These are phyloP conservation scores for Suillus subluteus DNA, from an alignment of 768 basidiomycete genomes.

Conservation along the genomic window DNA sequence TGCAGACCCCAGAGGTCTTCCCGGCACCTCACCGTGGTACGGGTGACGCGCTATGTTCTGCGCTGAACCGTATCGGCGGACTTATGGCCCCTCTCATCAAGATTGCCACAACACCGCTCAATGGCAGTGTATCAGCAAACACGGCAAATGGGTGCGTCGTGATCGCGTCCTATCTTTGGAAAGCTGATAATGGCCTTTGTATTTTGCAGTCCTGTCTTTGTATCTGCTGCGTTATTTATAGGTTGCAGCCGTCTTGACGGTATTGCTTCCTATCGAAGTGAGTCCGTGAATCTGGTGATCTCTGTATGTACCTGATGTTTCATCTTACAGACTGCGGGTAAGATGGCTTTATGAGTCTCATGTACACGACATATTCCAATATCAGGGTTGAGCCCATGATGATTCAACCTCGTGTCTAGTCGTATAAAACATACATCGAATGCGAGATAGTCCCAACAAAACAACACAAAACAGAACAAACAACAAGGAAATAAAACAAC, in stretches of 20 bases:
- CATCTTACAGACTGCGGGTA: slow-evolving; percentile 30
- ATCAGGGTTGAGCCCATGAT: background rate
- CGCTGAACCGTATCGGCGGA: slow-evolving; percentile 51
- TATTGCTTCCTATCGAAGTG: slow-evolving; percentile 54
- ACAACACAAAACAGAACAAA: background rate
- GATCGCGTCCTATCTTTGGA: no score
- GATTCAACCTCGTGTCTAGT: background rate
- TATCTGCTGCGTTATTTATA: slow-evolving; percentile 51
- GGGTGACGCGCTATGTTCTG: slow-evolving; percentile 52
- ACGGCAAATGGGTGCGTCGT: slow-evolving; percentile 40
- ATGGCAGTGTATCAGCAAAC: slow-evolving; percentile 33
- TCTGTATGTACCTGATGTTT: background rate
- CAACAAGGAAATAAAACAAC: slow-evolving; percentile 3
- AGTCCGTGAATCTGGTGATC: slow-evolving; percentile 6
- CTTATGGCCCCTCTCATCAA: slow-evolving; percentile 54
- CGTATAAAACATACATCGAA: slow-evolving; percentile 5
- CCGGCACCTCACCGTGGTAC: slow-evolving; percentile 60
- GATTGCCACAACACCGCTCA: slow-evolving; percentile 43
- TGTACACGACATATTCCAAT: background rate
- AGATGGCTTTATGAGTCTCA: slow-evolving; percentile 11
- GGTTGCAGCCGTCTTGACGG: slow-evolving; percentile 41
- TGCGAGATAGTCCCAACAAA: background rate
- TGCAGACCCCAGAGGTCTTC: slow-evolving; percentile 57
- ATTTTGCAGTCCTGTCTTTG: slow-evolving; percentile 45
- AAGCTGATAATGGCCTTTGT: background rate